Base-by-base conservation (phyloP, 2,329 filamentous ascomycete genomes). In the Penicillium corylophilum region DNA sequence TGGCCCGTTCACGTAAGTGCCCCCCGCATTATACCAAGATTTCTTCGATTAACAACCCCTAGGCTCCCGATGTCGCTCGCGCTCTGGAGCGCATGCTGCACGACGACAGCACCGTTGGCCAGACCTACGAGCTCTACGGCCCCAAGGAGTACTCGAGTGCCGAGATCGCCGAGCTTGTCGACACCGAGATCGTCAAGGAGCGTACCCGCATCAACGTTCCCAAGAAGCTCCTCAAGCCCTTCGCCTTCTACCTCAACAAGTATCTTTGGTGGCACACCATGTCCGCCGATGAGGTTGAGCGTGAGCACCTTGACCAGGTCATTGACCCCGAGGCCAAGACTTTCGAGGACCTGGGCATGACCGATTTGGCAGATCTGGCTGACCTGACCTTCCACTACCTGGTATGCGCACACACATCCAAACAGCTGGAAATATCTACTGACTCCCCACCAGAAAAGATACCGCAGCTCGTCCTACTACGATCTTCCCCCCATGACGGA, bases 111-210 rank as follows among this genome's bases (percentile, higher is more conserved):
- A 97, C 94, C 16, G 90, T 88, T 8, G 87, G 87, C 9, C 86
- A 97, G 76, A 99, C 93, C 0, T 99, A 82, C 66, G 94, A 99
- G 77, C 86, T 99, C 15, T 96, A 90, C 74, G 94, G 94, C 2
- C 93, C 94, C 41, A 94, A 87, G 74, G 83, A 96, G 68, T 97
- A 97, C 81, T 90, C 86, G 56, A 90, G 91, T 68, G 85, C 83
- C 31, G 88, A 97, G 73, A 90, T 99, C 61, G 87, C 89, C 44
- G 84, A 88, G 64, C 73, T 97, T 60, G 92, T 97, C 45, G 91
- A 96, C 78, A 85, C 83, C 60, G 94, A 99, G 77, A 96, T 96
- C 62, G 84, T 88, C 79, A 95, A 95, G 79, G 82, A 88, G 73
- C 86, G 92, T 65, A 83, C 89, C 60, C 92, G 96, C 75, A 82